These are phyloP conservation scores for Saitozyma sp. DNA, from an alignment of 768 basidiomycete genomes.

Conservation along the genomic window DNA sequence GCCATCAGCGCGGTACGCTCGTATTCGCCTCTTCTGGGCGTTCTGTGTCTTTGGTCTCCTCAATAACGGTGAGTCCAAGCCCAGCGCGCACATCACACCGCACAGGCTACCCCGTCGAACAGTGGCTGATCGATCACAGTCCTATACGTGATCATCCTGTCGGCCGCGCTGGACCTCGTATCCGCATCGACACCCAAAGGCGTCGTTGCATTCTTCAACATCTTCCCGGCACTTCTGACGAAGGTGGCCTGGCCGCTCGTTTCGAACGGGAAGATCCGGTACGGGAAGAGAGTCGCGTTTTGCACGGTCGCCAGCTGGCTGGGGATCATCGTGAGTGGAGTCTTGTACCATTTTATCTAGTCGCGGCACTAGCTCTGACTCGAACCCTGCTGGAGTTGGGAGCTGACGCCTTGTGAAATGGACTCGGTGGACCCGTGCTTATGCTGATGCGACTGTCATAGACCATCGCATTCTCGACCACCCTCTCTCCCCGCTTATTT, in stretches of 20 bases:
- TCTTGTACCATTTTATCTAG: not conserved
- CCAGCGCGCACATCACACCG: not conserved
- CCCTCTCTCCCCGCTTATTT: conserved; percentile 67
- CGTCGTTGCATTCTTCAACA: conserved; percentile 92
- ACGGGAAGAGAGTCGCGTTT: conserved; percentile 68
- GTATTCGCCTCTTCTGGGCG: conserved; percentile 50
- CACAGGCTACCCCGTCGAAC: not conserved
- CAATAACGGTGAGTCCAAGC: conserved; percentile 70
- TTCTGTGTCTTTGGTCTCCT: conserved; percentile 92
- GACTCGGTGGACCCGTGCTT: no score
- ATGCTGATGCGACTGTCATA: conserved; percentile 40
- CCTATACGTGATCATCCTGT: conserved; percentile 92
- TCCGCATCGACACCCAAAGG: conserved; percentile 90
- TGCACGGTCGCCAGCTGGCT: conserved; percentile 73
- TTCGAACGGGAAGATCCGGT: conserved; percentile 80
- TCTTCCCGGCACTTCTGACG: conserved; percentile 78
- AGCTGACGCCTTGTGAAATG: no score
- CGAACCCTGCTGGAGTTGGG: no score
- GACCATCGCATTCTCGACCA: conserved; percentile 75
- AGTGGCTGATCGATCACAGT: conserved; percentile 57
- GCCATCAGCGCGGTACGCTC: conserved; percentile 15
- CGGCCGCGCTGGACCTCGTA: conserved; percentile 91
- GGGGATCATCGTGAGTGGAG: conserved; percentile 78
- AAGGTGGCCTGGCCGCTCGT: conserved; percentile 93
- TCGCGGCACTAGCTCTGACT: no score